phyloP scores from a whole-genome alignment of 2,329 filamentous ascomycete genomes.

The Akanthomyces dipterigenus region DNA sequence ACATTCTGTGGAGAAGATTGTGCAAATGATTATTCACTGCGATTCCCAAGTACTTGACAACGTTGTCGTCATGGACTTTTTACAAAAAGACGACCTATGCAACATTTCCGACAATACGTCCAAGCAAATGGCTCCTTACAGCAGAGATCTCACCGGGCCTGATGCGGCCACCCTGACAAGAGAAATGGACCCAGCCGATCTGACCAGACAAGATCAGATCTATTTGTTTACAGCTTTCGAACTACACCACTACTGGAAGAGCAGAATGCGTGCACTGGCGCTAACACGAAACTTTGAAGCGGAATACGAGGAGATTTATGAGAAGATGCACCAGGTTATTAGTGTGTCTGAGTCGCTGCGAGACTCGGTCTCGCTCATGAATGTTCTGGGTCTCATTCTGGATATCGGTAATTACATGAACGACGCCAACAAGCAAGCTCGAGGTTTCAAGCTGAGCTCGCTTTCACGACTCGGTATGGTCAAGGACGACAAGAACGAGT shows the following conservation, averaged over 20 bases:
- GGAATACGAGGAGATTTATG: slow-evolving; percentile 88
- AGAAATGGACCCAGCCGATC: slow-evolving; percentile 79
- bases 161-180: slow-evolving; percentile 70
- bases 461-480: slow-evolving; percentile 91
- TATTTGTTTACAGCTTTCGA: slow-evolving; percentile 91
- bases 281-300: slow-evolving; percentile 76
- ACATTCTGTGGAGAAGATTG: slow-evolving; percentile 72
- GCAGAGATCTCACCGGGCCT: slow-evolving; percentile 91
- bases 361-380: slow-evolving; percentile 90
- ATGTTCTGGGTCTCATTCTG: slow-evolving; percentile 88
- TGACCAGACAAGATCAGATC: slow-evolving; percentile 92
- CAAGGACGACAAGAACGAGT: slow-evolving; percentile 98
- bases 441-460: slow-evolving; percentile 95
- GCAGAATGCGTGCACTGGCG: slow-evolving; percentile 83
- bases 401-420: slow-evolving; percentile 99
- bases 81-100: slow-evolving; percentile 88
- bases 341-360: slow-evolving; percentile 80
- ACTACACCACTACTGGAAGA: slow-evolving; percentile 97
- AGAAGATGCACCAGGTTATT: slow-evolving; percentile 80
- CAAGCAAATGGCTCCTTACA: slow-evolving; percentile 91
- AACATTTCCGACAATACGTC: slow-evolving; percentile 84
- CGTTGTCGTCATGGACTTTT: slow-evolving; percentile 88
- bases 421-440: slow-evolving; percentile 96
- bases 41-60: slow-evolving; percentile 86
- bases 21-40: slow-evolving; percentile 92